Evolutionary conservation across 331 rosid species (phyloP), one percentile per base, ranked within the genome.

Genomic region (Quercus lobata): DNA sequence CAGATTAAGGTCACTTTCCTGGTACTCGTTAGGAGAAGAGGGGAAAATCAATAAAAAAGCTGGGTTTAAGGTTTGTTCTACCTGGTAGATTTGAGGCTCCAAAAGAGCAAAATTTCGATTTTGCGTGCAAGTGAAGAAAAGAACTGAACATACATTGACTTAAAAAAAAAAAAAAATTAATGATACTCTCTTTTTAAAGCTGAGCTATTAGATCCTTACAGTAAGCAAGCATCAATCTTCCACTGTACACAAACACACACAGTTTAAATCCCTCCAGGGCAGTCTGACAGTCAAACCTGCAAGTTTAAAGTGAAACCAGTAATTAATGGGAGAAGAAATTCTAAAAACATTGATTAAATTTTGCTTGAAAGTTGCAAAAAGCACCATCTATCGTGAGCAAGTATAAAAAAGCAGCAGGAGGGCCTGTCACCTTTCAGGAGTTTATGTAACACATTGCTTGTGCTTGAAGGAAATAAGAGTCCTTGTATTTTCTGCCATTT

Each of bases 401-500:
- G 4, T 10, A 68, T 19, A 25, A 21, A 5, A 41, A 24, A 18
- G 4, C 5, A 11, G 73, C 24, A 35, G 62, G 49, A 15, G 34
- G 72, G 18, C n/a, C 60, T 12, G 22, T 62, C 6, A 62, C 69
- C 65, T 62, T 56, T 83, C 79, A 94, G 78, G 96, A 86, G 72
- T 95, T 95, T 75, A 95, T 88, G 79, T 90, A 95, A 69, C 97
- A 93, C 98, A 95, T 95, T 17, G 97, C 94, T 86, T 93, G 99
- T 69, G 93, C 99, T 84, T 95, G 98, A 82, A 93, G 87, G 77
- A 81, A 93, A 76, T 86, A 88, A 14, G 99, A 93, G 82, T 95
- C 99, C 88, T 91, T 95, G 98, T 93, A 95, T 76, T 95, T 95
- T 79, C 84, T 88, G 75, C 91, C 92, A 76, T 89, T 89, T 75